Evolutionary conservation across 139 green algal genomes (phyloP), one percentile per base, ranked within the genome.

Genomic region (Pseudopediastrum boryanum): DNA sequence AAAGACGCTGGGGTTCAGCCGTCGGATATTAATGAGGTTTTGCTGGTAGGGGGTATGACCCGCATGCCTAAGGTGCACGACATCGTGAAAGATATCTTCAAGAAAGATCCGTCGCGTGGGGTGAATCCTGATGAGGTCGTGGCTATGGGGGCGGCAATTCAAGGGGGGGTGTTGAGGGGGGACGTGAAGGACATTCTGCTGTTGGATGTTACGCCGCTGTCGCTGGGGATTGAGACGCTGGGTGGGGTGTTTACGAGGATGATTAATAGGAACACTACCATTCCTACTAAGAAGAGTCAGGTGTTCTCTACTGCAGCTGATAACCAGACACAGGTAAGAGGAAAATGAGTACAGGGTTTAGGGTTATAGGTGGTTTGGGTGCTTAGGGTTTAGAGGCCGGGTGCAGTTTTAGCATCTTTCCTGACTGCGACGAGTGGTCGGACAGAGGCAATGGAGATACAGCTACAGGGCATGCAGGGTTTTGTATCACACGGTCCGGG

Each of bases 61-160:
- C 93, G 97, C 86, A 99, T 99, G 96, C 97, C 97, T 80, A 97
- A 96, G 89, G 89, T 95, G 63, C 87, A 94, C 38, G 90, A 94
- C 68, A 95, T 99, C 59, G 96, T 99, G 51, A 94, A 94, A 67
- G 87, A 92, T n/a, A 91, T 99, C 51, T 99, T 99, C 88, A 84
- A 87, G 56, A 91, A 91, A 76, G 94, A 99, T 33, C 94, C 97
- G 65, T 93, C 84, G 76, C 81, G 91, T 36, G 93, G 92, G 9
- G 96, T 99, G 42, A 99, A 99, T 89, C 97, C 97, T 2, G 97
- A 99, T 83, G 97, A 99, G 90, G 95, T 97, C 43, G 97, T 99
- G 52, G 97, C 97, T 19, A 97, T 98, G 89, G 97, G 96, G 27
- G 96, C 96, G 2, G 96, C 96, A 66, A 98, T 99, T 82, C 96